Evolutionary conservation across 345 rosid species (phyloP).

Genomic region (Toxicodendron radicans): DNA sequence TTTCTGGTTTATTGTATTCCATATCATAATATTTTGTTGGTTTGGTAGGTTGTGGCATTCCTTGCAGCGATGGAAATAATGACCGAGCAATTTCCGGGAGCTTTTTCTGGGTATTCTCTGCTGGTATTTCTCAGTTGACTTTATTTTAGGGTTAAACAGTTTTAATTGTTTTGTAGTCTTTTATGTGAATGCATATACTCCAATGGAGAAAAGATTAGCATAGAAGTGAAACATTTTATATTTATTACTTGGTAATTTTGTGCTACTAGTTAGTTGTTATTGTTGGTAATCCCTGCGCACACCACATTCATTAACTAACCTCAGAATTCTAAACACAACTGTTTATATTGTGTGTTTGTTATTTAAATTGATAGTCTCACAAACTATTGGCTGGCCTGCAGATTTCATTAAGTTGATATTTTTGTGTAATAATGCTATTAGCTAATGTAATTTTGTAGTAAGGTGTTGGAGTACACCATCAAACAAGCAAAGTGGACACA

Average conservation of each 20-base stretch:
- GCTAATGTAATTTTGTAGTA: slow-evolving; percentile 14
- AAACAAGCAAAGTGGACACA: slow-evolving; percentile 81
- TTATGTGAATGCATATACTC: not conserved
- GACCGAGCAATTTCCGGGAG: slow-evolving; percentile 97
- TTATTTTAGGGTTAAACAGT: not conserved
- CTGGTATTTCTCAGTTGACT: slow-evolving; percentile 42
- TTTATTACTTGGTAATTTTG: not conserved
- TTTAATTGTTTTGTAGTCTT: not conserved
- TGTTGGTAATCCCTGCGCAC: no score
- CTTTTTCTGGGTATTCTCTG: slow-evolving; percentile 86
- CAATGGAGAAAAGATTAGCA: not conserved
- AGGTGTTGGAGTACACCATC: slow-evolving; percentile 99
- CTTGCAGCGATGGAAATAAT: slow-evolving; percentile 97
- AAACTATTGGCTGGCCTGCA: no score
- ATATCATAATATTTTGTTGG: slow-evolving; percentile 22
- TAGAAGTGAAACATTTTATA: not conserved
- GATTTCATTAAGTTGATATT: not conserved
- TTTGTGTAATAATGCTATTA: not conserved
- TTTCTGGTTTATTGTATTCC: slow-evolving; percentile 7
- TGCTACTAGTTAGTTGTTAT: no score
- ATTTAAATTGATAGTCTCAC: no score
- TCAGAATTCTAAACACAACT: no score
- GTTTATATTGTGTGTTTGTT: no score
- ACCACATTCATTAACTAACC: no score
- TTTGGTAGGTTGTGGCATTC: slow-evolving; percentile 85